Base-by-base conservation (phyloP, 2,329 filamentous ascomycete genomes). In the Fusarium hainanense region DNA sequence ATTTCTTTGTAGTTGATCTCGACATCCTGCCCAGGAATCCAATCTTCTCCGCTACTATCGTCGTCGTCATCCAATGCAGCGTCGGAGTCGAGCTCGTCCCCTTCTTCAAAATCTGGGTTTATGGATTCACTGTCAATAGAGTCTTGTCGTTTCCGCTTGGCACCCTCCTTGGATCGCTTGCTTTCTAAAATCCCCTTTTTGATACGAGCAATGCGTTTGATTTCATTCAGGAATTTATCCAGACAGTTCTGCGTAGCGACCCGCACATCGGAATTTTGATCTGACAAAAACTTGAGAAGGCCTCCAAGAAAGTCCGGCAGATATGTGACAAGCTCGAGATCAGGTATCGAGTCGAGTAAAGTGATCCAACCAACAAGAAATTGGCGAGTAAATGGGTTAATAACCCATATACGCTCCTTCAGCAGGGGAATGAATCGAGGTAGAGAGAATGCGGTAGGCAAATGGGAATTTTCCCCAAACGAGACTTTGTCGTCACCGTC, bases 281-380 rank as follows among this genome's bases (percentile, higher is more conserved):
- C 96, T 67, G 93, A 94, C 13, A 99, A 86, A 73, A 98, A 99
- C 75, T 92, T 95, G 73, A 99, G 89, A 43, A 99, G 82, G 0
- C 95, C 96, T 27, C 90, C 92, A 2, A 99, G 85, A 75, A 99
- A 99, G 51, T 95, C 93, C 2, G 96, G 97, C 25, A 99, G 83
- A 78, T 94, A 97, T 6, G 93, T 92, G 40, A 99, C 95, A 21
- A 99, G 88, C 79, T 99, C 97, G 43, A 99, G 85, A 77, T 99
- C 97, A 0, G 96, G 96, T 72, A 99, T 98, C 2, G 94, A 98
- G 79, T 99, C 96, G 21, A 99, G 85, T 18, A 99, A 82, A 6
- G 92, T 97, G 62, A 99, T 93, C 96, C 96, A 99, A 32, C 93
- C 94, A 4, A 99, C 96, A 16, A 99, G 85, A 75, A 99, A 99